These are phyloP conservation scores for Triticum timopheevii DNA, from an alignment of 176 grass and related monocot species.

Conservation along the genomic window DNA sequence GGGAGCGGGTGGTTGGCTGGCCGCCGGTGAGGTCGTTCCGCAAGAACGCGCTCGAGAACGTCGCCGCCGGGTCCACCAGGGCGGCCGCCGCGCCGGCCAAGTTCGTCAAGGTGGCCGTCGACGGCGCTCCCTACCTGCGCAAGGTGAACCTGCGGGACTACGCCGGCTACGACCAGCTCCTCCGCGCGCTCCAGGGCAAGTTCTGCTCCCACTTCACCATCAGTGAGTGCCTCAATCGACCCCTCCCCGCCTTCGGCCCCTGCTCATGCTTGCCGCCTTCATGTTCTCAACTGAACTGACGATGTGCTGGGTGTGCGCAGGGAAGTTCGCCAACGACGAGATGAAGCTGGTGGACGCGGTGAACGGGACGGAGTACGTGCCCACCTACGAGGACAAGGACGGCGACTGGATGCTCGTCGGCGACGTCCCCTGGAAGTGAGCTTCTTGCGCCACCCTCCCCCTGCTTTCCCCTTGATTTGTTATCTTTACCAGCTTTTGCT, in stretches of 20 bases:
- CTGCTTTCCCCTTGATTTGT: not conserved
- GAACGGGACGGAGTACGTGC: conserved; percentile 91
- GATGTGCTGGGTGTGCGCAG: conserved; percentile 22
- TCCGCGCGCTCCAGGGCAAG: conserved; percentile 84
- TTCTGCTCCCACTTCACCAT: conserved; percentile 99
- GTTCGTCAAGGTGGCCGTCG: conserved; percentile 96
- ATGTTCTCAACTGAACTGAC: not conserved
- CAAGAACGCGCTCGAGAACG: conserved; percentile 69
- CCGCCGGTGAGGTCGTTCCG: conserved; percentile 87
- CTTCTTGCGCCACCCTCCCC: not conserved
- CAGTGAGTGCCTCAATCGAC: conserved; percentile 29
- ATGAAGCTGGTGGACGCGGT: conserved; percentile 81
- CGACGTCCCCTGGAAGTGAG: conserved; percentile 99
- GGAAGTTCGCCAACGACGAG: conserved; percentile 79
- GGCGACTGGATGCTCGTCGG: conserved; percentile 99
- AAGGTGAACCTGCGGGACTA: conserved; percentile 90
- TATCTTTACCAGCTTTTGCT: not conserved
- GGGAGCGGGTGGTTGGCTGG: conserved; percentile 92
- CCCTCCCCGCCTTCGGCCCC: not conserved
- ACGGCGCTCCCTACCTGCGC: conserved; percentile 86
- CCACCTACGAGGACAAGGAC: conserved; percentile 99
- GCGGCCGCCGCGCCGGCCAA: conserved; percentile 35
- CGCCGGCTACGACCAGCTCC: conserved; percentile 68
- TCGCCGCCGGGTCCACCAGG: conserved; percentile 52
- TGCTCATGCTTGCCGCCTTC: not conserved